Percentiles rank a stretch among this genome's conserved stretches.
phyloP scores from a whole-genome alignment of 495 filamentous ascomycete species.

The Podospora tetraspora region DNA sequence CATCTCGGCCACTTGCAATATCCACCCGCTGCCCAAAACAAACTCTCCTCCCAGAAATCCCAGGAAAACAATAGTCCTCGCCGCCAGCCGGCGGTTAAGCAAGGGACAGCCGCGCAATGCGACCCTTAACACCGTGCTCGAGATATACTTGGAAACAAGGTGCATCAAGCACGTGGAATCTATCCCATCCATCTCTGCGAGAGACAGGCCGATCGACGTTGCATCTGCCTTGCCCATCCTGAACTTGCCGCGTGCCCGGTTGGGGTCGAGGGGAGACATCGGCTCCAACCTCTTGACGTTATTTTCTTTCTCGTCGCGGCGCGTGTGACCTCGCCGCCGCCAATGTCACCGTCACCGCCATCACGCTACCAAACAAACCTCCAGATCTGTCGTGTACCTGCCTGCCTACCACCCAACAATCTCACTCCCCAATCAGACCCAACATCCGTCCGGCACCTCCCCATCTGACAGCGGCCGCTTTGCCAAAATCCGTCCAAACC shows the following conservation, averaged over 20 bases:
- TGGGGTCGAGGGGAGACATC: background rate
- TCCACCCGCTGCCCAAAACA: slow-evolving; percentile 2
- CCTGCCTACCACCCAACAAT: background rate
- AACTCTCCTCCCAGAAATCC: background rate
- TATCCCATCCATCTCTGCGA: background rate
- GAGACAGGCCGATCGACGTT: background rate
- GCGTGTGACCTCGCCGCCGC: background rate
- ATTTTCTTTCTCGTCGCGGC: background rate
- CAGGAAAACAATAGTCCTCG: background rate
- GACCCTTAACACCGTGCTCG: background rate
- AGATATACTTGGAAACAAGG: background rate
- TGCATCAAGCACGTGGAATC: background rate
- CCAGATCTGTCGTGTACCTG: background rate
- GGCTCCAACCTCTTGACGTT: background rate
- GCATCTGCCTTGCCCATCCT: background rate
- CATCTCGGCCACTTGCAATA: background rate
- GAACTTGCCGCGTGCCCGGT: background rate
- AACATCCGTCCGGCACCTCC: background rate
- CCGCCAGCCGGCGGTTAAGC: slow-evolving; percentile 16
- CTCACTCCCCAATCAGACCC: background rate
- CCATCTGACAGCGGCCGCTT: background rate
- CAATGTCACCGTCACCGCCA: background rate
- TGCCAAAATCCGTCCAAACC: background rate
- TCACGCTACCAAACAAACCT: background rate
- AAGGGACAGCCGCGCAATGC: slow-evolving; percentile 9